These are phyloP conservation scores for Nicotiana attenuata DNA, from an alignment of 257 asterid species.

Conservation along the genomic window DNA sequence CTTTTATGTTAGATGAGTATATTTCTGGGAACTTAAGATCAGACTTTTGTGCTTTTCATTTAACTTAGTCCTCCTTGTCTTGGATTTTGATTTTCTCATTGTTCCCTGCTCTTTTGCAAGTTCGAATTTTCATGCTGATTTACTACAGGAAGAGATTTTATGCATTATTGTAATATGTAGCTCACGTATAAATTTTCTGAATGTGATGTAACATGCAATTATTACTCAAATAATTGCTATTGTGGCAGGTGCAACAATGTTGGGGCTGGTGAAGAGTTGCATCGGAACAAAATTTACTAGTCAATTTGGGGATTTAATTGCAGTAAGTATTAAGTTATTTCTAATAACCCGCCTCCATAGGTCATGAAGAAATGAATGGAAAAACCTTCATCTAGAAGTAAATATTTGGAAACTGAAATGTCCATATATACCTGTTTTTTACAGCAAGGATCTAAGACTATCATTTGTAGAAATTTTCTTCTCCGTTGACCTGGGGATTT, in stretches of 20 bases:
- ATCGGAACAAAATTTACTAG: conserved; percentile 95
- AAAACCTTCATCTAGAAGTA: neutral
- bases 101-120: neutral
- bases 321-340: conserved; percentile 50
- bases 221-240: neutral
- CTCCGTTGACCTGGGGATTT: too few species aligned
- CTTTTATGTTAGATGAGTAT: neutral
- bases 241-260: conserved; percentile 70
- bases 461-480: too few species aligned
- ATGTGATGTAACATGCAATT: neutral
- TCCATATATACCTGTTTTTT: too few species aligned
- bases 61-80: neutral
- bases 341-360: neutral
- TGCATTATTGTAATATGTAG: neutral
- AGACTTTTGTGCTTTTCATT: neutral
- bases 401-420: too few species aligned
- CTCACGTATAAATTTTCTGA: neutral
- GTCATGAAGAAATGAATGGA: neutral
- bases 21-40: neutral
- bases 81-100: neutral
- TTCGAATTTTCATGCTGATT: neutral
- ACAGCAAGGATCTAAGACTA: too few species aligned
- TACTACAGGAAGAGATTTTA: neutral
- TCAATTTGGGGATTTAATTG: conserved; percentile 89
- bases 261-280: conserved; percentile 89